These are phyloP conservation scores for Avena insularis DNA, from an alignment of 176 grass and related monocot species.

Conservation along the genomic window DNA sequence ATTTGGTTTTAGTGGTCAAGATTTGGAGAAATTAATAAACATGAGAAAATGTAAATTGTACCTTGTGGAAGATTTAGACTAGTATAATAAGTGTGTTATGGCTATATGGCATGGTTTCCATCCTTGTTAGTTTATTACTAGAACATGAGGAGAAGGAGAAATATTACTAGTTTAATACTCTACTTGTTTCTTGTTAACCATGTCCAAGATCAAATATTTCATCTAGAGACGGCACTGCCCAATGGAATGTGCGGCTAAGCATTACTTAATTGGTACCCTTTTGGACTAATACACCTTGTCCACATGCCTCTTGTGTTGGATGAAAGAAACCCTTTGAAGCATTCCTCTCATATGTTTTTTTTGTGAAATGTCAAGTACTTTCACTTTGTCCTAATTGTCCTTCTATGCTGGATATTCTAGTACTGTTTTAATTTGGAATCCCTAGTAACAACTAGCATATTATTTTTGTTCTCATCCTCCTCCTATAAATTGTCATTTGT, in stretches of 20 bases:
- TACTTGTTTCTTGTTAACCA: slow-evolving; percentile 19
- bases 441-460: slow-evolving; percentile 9
- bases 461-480: background rate
- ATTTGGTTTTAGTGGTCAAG: too few species aligned
- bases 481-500: background rate
- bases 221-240: slow-evolving; percentile 19
- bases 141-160: background rate
- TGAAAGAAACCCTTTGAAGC: slow-evolving; percentile 31
- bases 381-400: slow-evolving; percentile 22
- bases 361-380: slow-evolving; percentile 40
- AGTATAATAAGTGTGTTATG: too few species aligned
- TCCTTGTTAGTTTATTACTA: background rate
- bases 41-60: background rate
- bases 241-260: slow-evolving; percentile 20
- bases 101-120: background rate
- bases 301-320: slow-evolving; percentile 40
- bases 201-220: slow-evolving; percentile 12
- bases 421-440: slow-evolving; percentile 18
- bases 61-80: background rate
- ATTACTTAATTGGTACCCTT: slow-evolving; percentile 28
- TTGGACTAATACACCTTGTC: slow-evolving; percentile 50
- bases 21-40: too few species aligned
- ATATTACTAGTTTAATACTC: background rate
- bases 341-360: slow-evolving; percentile 23
- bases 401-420: background rate